A percentile compares a stretch with the other conserved stretches of the same genome.
Conservation (phyloP, 148 eudicot genomes). For the Rhododendron ovatum region DNA sequence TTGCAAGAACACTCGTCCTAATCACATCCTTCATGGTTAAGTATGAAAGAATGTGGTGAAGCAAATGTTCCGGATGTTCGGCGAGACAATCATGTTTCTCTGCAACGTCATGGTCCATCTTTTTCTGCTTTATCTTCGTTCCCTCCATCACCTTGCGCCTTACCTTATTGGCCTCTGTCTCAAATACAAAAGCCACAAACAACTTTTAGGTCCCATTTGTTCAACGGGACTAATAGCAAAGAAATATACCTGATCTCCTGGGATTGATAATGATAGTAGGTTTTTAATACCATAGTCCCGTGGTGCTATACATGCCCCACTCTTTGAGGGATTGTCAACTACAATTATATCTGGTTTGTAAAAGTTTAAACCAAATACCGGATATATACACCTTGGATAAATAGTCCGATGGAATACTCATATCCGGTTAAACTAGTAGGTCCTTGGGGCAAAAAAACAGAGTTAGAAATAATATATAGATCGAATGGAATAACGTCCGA, state of each 20-base stretch:
- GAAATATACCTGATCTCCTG: background rate
- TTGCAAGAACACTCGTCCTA: background rate
- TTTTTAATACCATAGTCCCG: background rate
- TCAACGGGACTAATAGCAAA: background rate
- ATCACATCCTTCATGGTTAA: constrained; percentile 7
- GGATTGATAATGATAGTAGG: no score
- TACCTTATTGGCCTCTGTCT: background rate
- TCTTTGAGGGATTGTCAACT: background rate
- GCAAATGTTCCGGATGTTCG: background rate
- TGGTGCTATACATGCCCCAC: background rate
- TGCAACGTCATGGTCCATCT: background rate
- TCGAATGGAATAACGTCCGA: background rate
- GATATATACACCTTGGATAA: background rate
- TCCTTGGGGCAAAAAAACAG: background rate
- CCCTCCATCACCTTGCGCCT: background rate
- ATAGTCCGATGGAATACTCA: background rate
- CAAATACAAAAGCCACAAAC: background rate
- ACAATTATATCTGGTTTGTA: background rate
- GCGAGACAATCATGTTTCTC: background rate
- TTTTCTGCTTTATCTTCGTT: background rate
- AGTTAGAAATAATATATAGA: background rate
- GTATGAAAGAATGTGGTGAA: constrained; percentile 10
- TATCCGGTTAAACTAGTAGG: background rate
- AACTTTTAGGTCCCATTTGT: background rate
- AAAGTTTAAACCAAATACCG: background rate